Evolutionary conservation across 2,329 filamentous ascomycete species (phyloP), one percentile per base, ranked within the genome.

Genomic region (Colletotrichum destructivum): DNA sequence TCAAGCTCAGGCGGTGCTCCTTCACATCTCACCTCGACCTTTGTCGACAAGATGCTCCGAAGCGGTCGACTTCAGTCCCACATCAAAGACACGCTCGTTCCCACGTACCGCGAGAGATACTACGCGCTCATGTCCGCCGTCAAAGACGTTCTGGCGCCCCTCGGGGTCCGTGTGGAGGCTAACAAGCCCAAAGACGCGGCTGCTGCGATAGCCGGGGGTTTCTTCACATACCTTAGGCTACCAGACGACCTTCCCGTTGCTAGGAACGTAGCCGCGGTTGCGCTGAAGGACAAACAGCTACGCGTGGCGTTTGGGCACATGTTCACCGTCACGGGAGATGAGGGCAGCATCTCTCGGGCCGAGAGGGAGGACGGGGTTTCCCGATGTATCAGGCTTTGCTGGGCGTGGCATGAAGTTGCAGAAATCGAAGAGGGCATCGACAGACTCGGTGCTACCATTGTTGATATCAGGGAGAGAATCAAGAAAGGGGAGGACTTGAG

Each of bases 391-490:
- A 86, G 92, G 52, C 79, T 95, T 21, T 94, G 91, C 72, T 95
- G 93, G 80, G 86, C 91, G 7, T 95, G 92, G 90, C 92, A 93
- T 79, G 86, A 91, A 2, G 90, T 92, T 76, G 85, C 86, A 18
- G 84, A 88, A 63, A 81, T 97, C 18, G 85, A 84, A 0, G 92
- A 95, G 76, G 94, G 93, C 0, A 86, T 96, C 6, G 80, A 84
- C 77, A 88, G 92, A 75, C 82, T 95, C 65, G 90, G 57, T 6
- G 54, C 46, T 8, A 64, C 60, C 0, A 69, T 69, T 15, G 2
- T 8, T 2, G 23, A 64, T 4, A 42, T 69, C 1, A 57, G 60
- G 1, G 11, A 16, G 3, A 56, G 60, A 3, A 57, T 52, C 5
- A 8, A 57, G 18, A 54, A 21, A 3, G 60, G 60, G 1, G 66